Percentiles rank a stretch among this genome's conserved stretches.
phyloP scores from a whole-genome alignment of 495 filamentous ascomycete species.

The Tuber aestivum region DNA sequence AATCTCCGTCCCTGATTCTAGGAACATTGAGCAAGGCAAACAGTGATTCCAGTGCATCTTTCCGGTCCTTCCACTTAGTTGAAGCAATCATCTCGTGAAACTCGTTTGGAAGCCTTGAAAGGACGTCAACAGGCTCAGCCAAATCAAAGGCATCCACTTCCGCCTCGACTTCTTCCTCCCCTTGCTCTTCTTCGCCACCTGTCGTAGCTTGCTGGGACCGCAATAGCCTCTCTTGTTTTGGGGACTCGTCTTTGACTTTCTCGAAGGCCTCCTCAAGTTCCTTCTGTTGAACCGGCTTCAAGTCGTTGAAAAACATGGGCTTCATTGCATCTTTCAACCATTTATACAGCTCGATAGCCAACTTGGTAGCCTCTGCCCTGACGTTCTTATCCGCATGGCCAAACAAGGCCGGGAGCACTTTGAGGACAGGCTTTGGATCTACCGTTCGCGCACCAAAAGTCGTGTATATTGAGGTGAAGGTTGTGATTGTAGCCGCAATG shows the following conservation, averaged over 20 bases:
- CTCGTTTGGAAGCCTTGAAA: slow-evolving; percentile 74
- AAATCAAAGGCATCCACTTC: slow-evolving; percentile 82
- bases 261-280: slow-evolving; percentile 95
- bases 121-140: slow-evolving; percentile 80
- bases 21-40: slow-evolving; percentile 74
- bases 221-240: slow-evolving; percentile 87
- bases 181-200: slow-evolving; percentile 53
- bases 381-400: slow-evolving; percentile 99
- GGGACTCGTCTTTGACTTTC: slow-evolving; percentile 76
- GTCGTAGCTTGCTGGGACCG: slow-evolving; percentile 78
- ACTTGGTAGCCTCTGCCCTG: slow-evolving; percentile 82
- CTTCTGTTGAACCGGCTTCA: slow-evolving; percentile 92
- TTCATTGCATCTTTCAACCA: slow-evolving; percentile 99
- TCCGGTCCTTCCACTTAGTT: slow-evolving; percentile 97
- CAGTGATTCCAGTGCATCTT: slow-evolving; percentile 84
- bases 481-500: slow-evolving; percentile 73
- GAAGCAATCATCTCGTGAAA: slow-evolving; percentile 76
- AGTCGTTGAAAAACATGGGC: slow-evolving; percentile 89
- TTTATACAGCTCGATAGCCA: slow-evolving; percentile 90
- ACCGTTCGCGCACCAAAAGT: slow-evolving; percentile 93
- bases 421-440: slow-evolving; percentile 93
- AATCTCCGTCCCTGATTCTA: slow-evolving; percentile 84
- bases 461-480: slow-evolving; percentile 76
- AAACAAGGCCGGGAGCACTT: slow-evolving; percentile 82
- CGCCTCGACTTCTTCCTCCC: slow-evolving; percentile 59